Evolutionary conservation across 306 rosid genomes (phyloP), one percentile per base, ranked within the genome.

Genomic region (Inga oerstediana): DNA sequence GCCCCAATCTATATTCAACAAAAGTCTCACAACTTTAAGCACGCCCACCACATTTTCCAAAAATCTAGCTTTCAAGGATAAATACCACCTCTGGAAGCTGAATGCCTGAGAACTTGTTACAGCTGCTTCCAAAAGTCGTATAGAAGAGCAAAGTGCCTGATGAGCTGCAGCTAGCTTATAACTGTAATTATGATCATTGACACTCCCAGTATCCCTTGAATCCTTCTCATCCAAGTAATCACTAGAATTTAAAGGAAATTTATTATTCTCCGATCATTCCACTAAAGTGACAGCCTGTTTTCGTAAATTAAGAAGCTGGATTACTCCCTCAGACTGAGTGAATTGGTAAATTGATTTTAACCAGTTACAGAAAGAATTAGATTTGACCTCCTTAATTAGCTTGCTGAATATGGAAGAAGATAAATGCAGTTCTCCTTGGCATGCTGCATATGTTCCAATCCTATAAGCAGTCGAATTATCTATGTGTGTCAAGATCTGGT

Each of bases 1-100:
- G 45, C 71, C 8, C 19, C 8, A 27, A 59, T 79, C 86, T 30
- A 27, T 43, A 56, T 81, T 74, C 76, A 69, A 76, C 27, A 62
- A 69, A 83, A 78, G 66, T 77, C 39, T 84, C 67, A 89, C 70
- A 39, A 61, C 76, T 83, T 81, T 44, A 62, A 89, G 37, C 13
- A 89, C 35, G 68, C 46, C 86, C 66, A 79, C 78, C 80, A 89
- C 83, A 72, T 82, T 80, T 83, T 79, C 77, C 81, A 90, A 10
- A 62, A 86, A 48, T 79, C 89, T 87, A 45, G 88, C 89, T 86
- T 92, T 84, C 80, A 90, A 80, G 10, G 83, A 89, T 78, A 93
- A 77, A 91, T 88, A 86, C 97, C 91, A 93, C 72, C 90, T 86
- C 80, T 89, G 92, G 78, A 93, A 93, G 80, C 81, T 82, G 82